Percentiles rank a stretch among this genome's conserved stretches.
Evolutionary conservation across 2,329 filamentous ascomycete species (phyloP).

Genomic region (Fusarium sp.): DNA sequence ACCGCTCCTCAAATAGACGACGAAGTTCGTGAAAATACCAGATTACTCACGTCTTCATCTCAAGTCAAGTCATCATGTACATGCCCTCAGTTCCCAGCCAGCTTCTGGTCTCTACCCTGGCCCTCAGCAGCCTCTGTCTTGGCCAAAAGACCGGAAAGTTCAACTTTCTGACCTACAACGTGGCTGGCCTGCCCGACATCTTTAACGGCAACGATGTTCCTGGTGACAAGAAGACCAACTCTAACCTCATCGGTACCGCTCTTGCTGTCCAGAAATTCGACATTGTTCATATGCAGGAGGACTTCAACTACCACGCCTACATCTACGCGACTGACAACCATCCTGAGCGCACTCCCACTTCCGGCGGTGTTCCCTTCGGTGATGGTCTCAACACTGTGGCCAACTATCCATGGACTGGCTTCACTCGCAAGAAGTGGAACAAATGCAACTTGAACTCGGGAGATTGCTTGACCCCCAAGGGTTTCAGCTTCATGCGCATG

Average conservation of each 20-base stretch:
- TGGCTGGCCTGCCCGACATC: slow-evolving; percentile 67
- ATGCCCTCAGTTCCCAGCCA: slow-evolving; percentile 1
- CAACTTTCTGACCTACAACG: slow-evolving; percentile 66
- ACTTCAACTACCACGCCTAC: slow-evolving; percentile 75
- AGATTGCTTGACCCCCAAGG: slow-evolving; percentile 76
- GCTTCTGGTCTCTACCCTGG: slow-evolving; percentile 18
- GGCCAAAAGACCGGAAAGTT: slow-evolving; percentile 53
- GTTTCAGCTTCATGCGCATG: slow-evolving; percentile 74
- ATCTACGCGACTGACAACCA: slow-evolving; percentile 71
- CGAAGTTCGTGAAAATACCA: background rate
- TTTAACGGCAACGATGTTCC: slow-evolving; percentile 68
- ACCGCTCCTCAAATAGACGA: background rate
- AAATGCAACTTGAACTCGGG: slow-evolving; percentile 66
- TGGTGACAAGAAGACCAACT: slow-evolving; percentile 70
- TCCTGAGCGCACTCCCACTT: slow-evolving; percentile 70
- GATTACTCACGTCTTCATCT: background rate
- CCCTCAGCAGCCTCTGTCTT: background rate
- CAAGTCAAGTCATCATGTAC: slow-evolving; percentile 2
- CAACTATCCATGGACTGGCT: slow-evolving; percentile 65
- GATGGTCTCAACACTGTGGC: slow-evolving; percentile 73
- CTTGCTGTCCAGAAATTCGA: slow-evolving; percentile 63
- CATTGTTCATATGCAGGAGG: slow-evolving; percentile 74
- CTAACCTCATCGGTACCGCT: slow-evolving; percentile 64
- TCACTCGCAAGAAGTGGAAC: slow-evolving; percentile 68
- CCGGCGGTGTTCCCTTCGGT: slow-evolving; percentile 72